phyloP scores from a whole-genome alignment of 176 grass and related monocot species.

The Phoenix roebelenii region DNA sequence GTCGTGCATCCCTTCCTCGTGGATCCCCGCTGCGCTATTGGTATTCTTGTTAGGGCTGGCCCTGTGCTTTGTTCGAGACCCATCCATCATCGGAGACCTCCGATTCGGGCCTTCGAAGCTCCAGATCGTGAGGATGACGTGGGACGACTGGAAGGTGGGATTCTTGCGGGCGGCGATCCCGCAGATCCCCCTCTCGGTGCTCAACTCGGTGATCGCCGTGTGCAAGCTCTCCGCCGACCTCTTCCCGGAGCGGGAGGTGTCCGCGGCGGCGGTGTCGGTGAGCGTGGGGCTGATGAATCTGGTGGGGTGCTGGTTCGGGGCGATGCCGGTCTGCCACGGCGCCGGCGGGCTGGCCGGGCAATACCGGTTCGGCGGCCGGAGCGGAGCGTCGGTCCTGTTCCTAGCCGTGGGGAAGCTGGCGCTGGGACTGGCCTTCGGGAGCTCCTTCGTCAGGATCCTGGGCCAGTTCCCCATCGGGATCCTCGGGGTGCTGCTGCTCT shows the following conservation, averaged over 20 bases:
- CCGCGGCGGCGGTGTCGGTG: slow-evolving; percentile 53
- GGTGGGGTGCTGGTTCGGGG: slow-evolving; percentile 91
- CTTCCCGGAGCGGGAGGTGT: slow-evolving; percentile 54
- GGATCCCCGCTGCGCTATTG: slow-evolving; percentile 56
- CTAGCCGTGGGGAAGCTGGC: slow-evolving; percentile 55
- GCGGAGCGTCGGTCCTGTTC: slow-evolving; percentile 79
- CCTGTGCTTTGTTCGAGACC: slow-evolving; percentile 72
- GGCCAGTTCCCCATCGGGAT: slow-evolving; percentile 68
- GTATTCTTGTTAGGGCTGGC: slow-evolving; percentile 57
- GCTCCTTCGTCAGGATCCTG: slow-evolving; percentile 67
- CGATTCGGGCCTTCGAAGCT: slow-evolving; percentile 55
- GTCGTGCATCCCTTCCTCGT: slow-evolving; percentile 17
- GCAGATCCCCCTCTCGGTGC: slow-evolving; percentile 72
- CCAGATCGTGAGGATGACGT: slow-evolving; percentile 42
- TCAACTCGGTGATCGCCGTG: slow-evolving; percentile 87
- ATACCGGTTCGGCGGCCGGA: slow-evolving; percentile 79
- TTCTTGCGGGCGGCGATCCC: slow-evolving; percentile 69
- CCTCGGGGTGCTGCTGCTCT: slow-evolving; percentile 74
- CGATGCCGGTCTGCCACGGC: slow-evolving; percentile 90
- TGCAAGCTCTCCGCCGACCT: slow-evolving; percentile 92
- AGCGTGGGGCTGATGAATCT: slow-evolving; percentile 84
- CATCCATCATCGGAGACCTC: slow-evolving; percentile 45
- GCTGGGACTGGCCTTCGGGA: slow-evolving; percentile 61
- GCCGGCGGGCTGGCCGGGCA: slow-evolving; percentile 72
- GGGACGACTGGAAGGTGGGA: slow-evolving; percentile 66